Percentiles rank a stretch among this genome's conserved stretches.
phyloP scores from a whole-genome alignment of 2,329 filamentous ascomycete genomes.

The Fusarium mangiferae region DNA sequence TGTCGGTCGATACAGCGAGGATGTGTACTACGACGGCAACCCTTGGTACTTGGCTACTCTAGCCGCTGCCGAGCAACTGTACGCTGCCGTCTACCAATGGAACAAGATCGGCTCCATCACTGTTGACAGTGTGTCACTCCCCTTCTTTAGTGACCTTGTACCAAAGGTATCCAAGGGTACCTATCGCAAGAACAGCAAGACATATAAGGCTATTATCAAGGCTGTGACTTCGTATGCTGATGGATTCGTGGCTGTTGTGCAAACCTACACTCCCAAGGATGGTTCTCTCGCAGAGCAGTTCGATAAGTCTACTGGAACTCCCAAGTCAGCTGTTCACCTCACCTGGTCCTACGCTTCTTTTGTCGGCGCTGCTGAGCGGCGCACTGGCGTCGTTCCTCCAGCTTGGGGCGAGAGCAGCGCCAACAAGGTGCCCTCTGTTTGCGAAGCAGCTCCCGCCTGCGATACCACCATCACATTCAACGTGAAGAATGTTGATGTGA shows the following conservation, averaged over 20 bases:
- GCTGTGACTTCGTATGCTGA: conserved; percentile 23
- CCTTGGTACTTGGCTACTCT: conserved; percentile 81
- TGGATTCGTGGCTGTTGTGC: conserved; percentile 56
- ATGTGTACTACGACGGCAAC: conserved; percentile 78
- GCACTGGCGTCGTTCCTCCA: conserved; percentile 62
- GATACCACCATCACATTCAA: conserved; percentile 39
- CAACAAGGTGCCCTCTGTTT: conserved; percentile 31
- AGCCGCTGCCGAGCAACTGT: conserved; percentile 80
- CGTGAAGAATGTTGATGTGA: conserved; percentile 21
- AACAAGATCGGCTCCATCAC: conserved; percentile 67
- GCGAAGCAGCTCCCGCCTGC: conserved; percentile 39
- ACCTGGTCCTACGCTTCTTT: conserved; percentile 79
- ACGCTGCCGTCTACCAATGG: conserved; percentile 78
- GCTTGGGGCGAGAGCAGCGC: conserved; percentile 58
- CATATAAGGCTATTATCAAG: conserved; percentile 12
- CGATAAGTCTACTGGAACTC: conserved; percentile 59
- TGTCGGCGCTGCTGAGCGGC: conserved; percentile 66
- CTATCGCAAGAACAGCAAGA: conserved; percentile 13
- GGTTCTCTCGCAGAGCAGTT: conserved; percentile 76
- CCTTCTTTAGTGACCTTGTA: conserved; percentile 19
- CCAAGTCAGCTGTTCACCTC: conserved; percentile 72
- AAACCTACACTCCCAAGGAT: conserved; percentile 67
- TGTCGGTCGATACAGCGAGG: conserved; percentile 73
- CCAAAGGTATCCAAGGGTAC: conserved; percentile 17
- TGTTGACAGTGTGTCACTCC: conserved; percentile 33